Evolutionary conservation across 805 yeast genomes (phyloP).

Genomic region (Candida yuanshanica): DNA sequence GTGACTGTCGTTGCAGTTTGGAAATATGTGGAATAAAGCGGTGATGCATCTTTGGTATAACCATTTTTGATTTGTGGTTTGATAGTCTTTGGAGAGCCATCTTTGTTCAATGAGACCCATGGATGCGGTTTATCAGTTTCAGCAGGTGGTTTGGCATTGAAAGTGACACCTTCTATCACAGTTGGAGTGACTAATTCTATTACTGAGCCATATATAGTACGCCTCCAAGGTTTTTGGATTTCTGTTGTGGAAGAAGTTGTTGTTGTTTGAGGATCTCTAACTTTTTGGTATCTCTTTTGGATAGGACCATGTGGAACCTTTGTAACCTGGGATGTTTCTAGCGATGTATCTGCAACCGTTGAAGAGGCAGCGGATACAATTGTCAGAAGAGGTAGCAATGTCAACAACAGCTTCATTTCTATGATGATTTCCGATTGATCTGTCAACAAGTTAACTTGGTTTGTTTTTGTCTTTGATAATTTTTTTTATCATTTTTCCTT

Average conservation of each 20-base stretch:
- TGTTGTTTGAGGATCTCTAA: conserved; percentile 26
- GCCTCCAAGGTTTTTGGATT: conserved; percentile 58
- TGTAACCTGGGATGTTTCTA: neutral
- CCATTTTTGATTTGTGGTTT: conserved; percentile 75
- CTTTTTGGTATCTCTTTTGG: conserved; percentile 25
- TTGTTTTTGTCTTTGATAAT: neutral
- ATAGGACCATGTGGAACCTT: conserved; percentile 9
- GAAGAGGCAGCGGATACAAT: neutral
- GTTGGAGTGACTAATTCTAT: conserved; percentile 66
- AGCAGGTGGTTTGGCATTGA: conserved; percentile 38
- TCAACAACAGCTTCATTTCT: neutral
- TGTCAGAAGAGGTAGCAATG: neutral
- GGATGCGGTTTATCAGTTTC: conserved; percentile 64
- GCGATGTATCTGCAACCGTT: neutral
- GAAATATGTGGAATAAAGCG: conserved; percentile 73
- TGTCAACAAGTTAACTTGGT: neutral
- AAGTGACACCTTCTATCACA: conserved; percentile 54
- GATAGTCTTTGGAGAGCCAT: conserved; percentile 77
- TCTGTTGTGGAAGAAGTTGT: conserved; percentile 31
- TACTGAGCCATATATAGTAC: conserved; percentile 56
- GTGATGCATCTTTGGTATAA: conserved; percentile 54
- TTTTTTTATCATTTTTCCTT: too few species aligned
- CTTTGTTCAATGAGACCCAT: conserved; percentile 74
- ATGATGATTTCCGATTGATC: too few species aligned
- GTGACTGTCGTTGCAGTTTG: conserved; percentile 57